phyloP scores from a whole-genome alignment of 352 stramenopile species.

The Globisporangium megalacanthum region DNA sequence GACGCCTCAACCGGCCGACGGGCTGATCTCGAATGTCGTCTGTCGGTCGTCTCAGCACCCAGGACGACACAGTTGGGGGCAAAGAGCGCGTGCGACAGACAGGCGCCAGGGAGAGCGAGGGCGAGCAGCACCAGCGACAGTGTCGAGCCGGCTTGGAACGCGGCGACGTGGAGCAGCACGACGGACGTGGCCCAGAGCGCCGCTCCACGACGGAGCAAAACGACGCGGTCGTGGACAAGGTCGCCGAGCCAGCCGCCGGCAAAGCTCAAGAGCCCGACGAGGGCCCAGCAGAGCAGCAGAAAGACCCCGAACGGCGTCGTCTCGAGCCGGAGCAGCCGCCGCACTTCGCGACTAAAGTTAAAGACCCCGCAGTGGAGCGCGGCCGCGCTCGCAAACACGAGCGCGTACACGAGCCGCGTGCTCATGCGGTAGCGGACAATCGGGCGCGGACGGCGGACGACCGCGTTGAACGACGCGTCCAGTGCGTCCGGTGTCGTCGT shows the following conservation, averaged over 20 bases:
- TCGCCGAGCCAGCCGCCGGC: constrained; percentile 46
- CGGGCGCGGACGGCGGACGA: neutral
- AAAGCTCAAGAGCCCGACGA: constrained; percentile 49
- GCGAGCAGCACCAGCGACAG: constrained; percentile 30
- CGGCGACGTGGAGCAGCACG: constrained; percentile 35
- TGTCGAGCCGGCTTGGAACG: constrained; percentile 18
- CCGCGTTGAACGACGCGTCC: too few relatives aligned
- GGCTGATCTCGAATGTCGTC: neutral
- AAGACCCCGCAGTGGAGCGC: constrained; percentile 61
- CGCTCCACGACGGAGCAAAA: constrained; percentile 30
- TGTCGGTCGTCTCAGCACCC: constrained; percentile 20
- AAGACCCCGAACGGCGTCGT: constrained; percentile 44
- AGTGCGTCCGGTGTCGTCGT: neutral
- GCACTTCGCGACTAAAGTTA: constrained; percentile 50
- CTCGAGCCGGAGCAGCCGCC: constrained; percentile 41
- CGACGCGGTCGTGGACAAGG: constrained; percentile 36
- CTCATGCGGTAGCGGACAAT: constrained; percentile 21
- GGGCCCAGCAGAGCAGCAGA: constrained; percentile 48
- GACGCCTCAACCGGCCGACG: neutral
- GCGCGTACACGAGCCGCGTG: constrained; percentile 26
- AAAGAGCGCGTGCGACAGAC: constrained; percentile 41
- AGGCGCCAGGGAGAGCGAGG: constrained; percentile 29
- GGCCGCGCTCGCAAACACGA: constrained; percentile 53
- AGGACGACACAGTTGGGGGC: constrained; percentile 51
- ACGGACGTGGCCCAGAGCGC: constrained; percentile 45